Evolutionary conservation across 192 early-diverging fungal species (phyloP), one percentile per base, ranked within the genome.

Genomic region (Kappamyces sp.): DNA sequence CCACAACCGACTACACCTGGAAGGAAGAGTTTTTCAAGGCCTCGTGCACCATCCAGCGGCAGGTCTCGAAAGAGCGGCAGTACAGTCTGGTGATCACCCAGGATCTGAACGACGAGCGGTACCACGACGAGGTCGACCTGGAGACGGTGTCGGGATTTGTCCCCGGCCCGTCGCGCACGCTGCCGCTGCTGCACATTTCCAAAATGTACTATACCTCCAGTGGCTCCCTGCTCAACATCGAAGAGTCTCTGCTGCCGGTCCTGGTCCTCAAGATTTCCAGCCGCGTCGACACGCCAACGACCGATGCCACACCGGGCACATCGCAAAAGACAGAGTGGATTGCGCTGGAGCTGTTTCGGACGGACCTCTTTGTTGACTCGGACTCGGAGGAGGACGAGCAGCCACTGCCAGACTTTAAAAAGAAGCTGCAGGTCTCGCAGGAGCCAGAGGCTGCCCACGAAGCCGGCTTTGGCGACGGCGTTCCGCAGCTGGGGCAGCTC

Each of bases 151-250:
- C 40, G n/a, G 47, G 63, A 2, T 52, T 45, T 8, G 57, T 73
- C 1, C 77, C 72, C 4, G 76, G 78, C 2, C 63, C 64, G 40
- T 5, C 36, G 0, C 36, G 66, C n/a, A 54, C 35, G 30, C 31
- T 39, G 3, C 32, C 53, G 5, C 22, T 54, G 5, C 9, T 12
- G 14, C 49, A 66, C 1, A 72, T 88, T 33, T 66, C 65, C 7
- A 73, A 77, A 39, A 49, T 91, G 69, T 86, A 80, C 64, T 91
- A 91, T 59, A 84, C 83, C 11, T 79, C 73, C n/a, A 79, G 84
- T 5, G 87, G 88, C 2, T 70, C 74, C 32, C 64, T 91, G 46
- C 65, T 91, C 2, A 86, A 88, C 57, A 88, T 89, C 53, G 86
- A 89, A 47, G 87, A 88, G 22, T 73, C 80, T 1, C 77, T 59